Evolutionary conservation across 192 early-diverging fungal genomes (phyloP), one percentile per base, ranked within the genome.

Genomic region (Backusella westeae): DNA sequence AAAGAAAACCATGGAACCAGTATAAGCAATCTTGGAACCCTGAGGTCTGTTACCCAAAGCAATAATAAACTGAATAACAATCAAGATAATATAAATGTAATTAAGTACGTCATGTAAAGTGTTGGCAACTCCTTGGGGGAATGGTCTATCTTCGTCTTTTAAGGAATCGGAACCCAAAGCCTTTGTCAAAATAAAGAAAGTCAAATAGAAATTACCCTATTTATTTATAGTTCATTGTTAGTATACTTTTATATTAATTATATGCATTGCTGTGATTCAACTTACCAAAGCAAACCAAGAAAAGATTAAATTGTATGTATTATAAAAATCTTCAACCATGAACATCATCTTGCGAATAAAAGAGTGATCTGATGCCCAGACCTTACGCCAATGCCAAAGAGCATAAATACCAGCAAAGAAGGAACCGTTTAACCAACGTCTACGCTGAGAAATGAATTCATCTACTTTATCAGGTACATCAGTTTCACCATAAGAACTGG

Each of bases 21-120:
- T 88, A 74, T 96, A 97, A 34, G 96, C 87, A 59, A 85, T 83
- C 81, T 90, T 94, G 26, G 74, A 81, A 42, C 95, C 96, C 79
- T 97, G 94, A 21, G 97, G 97, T 17, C 96, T 89, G 79, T 99
- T 99, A 59, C 97, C 97, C 76, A 99, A 84, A 69, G 96, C 94
- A 29, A 93, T 88, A 35, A 99, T 90, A 84, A 99, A 95, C 70
- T 92, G 91, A 67, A 96, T 85, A 21, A 94, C 83, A 71, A 89
- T 88, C 81, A 95, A 91, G 0, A 98, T 85, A 23, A 82, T 49
- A 56, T 83, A 83, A 38, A 83, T 78, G 67, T 83, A 83, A 36
- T 80, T 88, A 67, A 86, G 81, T 6, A 88, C 77, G 29, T 83
- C 71, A 26, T 80, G 79, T 4, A 84, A 73, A n/a, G 81, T 80